Percentiles rank a stretch among this genome's conserved stretches.
These are phyloP conservation scores for Teratosphaeria gauchensis DNA, from an alignment of 2,329 filamentous ascomycete species.

Conservation along the genomic window DNA sequence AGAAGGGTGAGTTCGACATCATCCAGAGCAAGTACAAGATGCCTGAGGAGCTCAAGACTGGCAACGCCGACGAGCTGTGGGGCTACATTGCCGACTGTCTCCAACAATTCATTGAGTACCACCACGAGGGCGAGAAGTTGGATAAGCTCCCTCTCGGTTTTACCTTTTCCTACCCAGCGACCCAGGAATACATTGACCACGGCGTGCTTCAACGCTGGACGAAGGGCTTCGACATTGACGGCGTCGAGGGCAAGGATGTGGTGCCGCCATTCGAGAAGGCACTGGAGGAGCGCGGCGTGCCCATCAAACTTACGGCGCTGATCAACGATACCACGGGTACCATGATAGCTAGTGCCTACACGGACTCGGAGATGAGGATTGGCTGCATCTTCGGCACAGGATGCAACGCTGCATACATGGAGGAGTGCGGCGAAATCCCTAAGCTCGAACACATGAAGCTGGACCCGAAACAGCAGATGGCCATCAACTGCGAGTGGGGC, in stretches of 20 bases:
- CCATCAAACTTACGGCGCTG: conserved; percentile 83
- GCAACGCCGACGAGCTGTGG: conserved; percentile 77
- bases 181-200: conserved; percentile 86
- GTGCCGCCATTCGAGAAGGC: conserved; percentile 80
- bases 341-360: conserved; percentile 91
- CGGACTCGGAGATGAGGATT: conserved; percentile 85
- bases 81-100: conserved; percentile 91
- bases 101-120: conserved; percentile 78
- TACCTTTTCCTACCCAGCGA: conserved; percentile 92
- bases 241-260: conserved; percentile 83
- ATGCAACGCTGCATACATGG: conserved; percentile 98
- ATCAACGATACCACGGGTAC: conserved; percentile 98
- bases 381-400: conserved; percentile 98
- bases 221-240: conserved; percentile 90
- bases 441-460: conserved; percentile 91
- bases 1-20: conserved; percentile 85
- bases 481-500: conserved; percentile 96
- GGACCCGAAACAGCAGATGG: conserved; percentile 63
- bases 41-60: conserved; percentile 84
- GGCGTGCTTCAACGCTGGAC: conserved; percentile 92
- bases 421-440: conserved; percentile 78
- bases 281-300: conserved; percentile 65
- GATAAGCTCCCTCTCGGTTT: conserved; percentile 73
- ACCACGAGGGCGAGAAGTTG: conserved; percentile 60
- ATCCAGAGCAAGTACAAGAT: conserved; percentile 94